Base-by-base conservation (phyloP, 1,139 yeast species). In the Yamadazyma sp. region DNA sequence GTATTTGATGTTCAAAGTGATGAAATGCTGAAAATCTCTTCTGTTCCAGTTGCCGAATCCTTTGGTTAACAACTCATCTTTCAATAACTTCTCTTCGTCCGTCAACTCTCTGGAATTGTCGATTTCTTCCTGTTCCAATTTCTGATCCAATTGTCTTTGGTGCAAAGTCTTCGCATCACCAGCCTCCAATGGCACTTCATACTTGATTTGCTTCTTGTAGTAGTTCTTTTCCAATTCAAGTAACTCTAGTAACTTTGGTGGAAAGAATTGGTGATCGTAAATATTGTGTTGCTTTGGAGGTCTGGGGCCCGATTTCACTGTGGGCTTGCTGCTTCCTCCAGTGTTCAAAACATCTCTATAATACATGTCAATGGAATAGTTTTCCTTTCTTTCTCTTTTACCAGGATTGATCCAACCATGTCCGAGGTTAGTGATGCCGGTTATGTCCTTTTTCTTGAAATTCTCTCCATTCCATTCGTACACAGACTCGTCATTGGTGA, bases 401-500 rank as follows among this genome's bases (percentile, higher is more conserved):
- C 87, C 77, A 2, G 91, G 89, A 46, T 83, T 79, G 44, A 84
- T 79, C 87, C 87, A 83, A 9, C 69, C 77, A 47, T 71, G 77
- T 17, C 74, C 75, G 41, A 72, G 61, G 42, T 60, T 63, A 20
- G 67, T 51, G 34, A 66, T 59, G 16, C 70, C 66, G 30, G 73
- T 58, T 34, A 66, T 63, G 28, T 49, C 52, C 49, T 81, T 82
- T 68, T 83, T 84, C 59, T 83, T 83, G 64, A 84, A 85, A 54
- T 83, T 84, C 47, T 83, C 81, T 35, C 95, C 95, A 58, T 85
- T 83, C 95, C 95, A 85, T 60, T 85, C 92, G 58, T 85, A 85
- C 6, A 87, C 89, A 2, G 89, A 82, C 42, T 70, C 77, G 34
- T 79, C 77, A 44, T 71, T 72, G 20, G 81, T 73, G 54, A 83